Percentiles rank a stretch among this genome's conserved stretches.
phyloP scores from a whole-genome alignment of 768 basidiomycete species.

The Pilatotrama ljubarskyi region DNA sequence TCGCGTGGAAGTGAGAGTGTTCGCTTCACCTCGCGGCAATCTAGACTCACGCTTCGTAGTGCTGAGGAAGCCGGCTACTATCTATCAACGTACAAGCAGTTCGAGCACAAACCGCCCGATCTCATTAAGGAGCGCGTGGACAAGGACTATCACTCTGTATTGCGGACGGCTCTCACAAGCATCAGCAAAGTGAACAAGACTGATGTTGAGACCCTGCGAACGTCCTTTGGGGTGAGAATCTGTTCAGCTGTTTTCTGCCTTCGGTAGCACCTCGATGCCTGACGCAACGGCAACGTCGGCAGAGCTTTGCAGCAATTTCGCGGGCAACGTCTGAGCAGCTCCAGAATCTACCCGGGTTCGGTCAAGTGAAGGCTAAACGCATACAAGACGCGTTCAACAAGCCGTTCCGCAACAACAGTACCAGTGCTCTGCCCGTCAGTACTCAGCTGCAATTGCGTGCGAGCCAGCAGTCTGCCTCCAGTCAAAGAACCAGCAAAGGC shows the following conservation, averaged over 20 bases:
- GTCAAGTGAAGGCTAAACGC: conserved; percentile 90
- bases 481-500: conserved; percentile 3
- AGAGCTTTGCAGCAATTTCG: conserved; percentile 89
- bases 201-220: conserved; percentile 89
- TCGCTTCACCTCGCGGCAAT: background rate
- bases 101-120: conserved; percentile 90
- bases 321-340: conserved; percentile 72
- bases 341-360: conserved; percentile 86
- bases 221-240: conserved; percentile 84
- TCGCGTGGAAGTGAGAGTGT: conserved; percentile 79
- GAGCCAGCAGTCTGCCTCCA: background rate
- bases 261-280: background rate
- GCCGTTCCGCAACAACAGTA: conserved; percentile 74
- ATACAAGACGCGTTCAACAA: conserved; percentile 90
- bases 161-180: conserved; percentile 81
- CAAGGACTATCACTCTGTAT: conserved; percentile 80
- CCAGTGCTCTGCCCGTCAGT: conserved; percentile 42
- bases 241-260: background rate
- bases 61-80: conserved; percentile 92
- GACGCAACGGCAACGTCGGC: conserved; percentile 2
- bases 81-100: conserved; percentile 87
- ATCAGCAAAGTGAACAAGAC: conserved; percentile 97
- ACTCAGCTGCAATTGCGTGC: conserved; percentile 11
- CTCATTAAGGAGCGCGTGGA: conserved; percentile 94
- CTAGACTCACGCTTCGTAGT: conserved; percentile 40